phyloP scores from a whole-genome alignment of 306 rosid species.

The Citrullus mucosospermus region DNA sequence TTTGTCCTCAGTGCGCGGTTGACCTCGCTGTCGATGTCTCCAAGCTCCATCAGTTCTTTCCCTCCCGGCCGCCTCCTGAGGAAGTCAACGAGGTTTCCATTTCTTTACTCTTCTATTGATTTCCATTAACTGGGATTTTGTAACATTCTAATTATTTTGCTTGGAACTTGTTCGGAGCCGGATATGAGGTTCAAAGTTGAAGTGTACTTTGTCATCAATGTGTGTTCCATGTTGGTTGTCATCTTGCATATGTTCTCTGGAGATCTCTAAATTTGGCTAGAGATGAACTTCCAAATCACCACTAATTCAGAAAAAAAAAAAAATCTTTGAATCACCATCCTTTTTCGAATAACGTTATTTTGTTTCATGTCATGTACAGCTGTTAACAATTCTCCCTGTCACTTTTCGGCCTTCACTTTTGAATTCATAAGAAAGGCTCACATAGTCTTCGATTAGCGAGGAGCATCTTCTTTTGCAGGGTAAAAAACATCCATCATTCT shows the following conservation, averaged over 20 bases:
- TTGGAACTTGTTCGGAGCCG: not conserved
- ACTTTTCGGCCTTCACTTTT: not conserved
- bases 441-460: not conserved
- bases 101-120: not conserved
- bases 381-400: not conserved
- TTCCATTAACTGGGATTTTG: not conserved
- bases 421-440: not conserved
- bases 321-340: not conserved
- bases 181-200: not conserved
- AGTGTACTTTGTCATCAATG: not conserved
- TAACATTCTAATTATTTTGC: not conserved
- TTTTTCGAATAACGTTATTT: not conserved
- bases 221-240: not conserved
- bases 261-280: not conserved
- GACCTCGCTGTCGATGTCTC: slow-evolving; percentile 82
- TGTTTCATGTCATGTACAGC: not conserved
- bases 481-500: not conserved
- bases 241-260: not conserved
- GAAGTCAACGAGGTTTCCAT: slow-evolving; percentile 43
- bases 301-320: not conserved
- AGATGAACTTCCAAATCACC: not conserved
- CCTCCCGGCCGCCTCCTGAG: slow-evolving; percentile 24
- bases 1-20: slow-evolving; percentile 79
- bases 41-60: slow-evolving; percentile 23
- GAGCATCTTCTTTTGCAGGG: not conserved